These are phyloP conservation scores for Dissoconium aciculare DNA, from an alignment of 2,329 filamentous ascomycete species.

Conservation along the genomic window DNA sequence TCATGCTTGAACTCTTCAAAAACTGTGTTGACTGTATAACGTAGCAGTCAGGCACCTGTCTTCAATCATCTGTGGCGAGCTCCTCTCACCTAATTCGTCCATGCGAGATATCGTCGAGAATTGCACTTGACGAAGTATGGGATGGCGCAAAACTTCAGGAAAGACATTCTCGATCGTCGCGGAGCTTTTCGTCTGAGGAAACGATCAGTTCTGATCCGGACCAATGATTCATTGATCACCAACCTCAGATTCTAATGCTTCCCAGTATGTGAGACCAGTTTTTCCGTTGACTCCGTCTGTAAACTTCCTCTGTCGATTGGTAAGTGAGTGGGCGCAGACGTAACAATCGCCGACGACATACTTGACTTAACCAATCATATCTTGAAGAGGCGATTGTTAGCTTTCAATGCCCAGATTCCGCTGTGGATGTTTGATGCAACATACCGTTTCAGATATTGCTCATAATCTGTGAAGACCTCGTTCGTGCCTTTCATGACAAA, in stretches of 20 bases:
- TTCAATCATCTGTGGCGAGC: background rate
- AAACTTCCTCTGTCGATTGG: slow-evolving; percentile 56
- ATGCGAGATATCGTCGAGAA: slow-evolving; percentile 81
- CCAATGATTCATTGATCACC: slow-evolving; percentile 2
- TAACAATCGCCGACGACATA: slow-evolving; percentile 27
- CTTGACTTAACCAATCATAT: slow-evolving; percentile 88
- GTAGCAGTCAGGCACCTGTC: slow-evolving; percentile 6
- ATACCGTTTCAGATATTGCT: slow-evolving; percentile 72
- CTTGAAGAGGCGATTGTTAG: slow-evolving; percentile 31
- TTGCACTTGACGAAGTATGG: slow-evolving; percentile 78
- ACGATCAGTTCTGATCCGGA: slow-evolving; percentile 13
- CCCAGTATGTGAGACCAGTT: slow-evolving; percentile 80
- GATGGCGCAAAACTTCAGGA: slow-evolving; percentile 78
- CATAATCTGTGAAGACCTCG: slow-evolving; percentile 79
- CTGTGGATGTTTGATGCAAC: slow-evolving; percentile 19
- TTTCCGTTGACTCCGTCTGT: slow-evolving; percentile 94
- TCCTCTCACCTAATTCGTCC: slow-evolving; percentile 53
- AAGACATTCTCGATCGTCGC: slow-evolving; percentile 84
- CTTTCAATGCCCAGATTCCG: slow-evolving; percentile 2
- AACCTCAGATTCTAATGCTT: slow-evolving; percentile 46
- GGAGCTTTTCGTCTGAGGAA: slow-evolving; percentile 44
- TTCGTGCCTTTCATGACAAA: slow-evolving; percentile 85
- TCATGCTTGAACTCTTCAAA: slow-evolving; percentile 62
- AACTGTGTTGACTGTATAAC: slow-evolving; percentile 35
- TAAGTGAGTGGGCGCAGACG: slow-evolving; percentile 8